Evolutionary conservation across 2,329 filamentous ascomycete species (phyloP), one percentile per base, ranked within the genome.

Genomic region (Aureobasidium vineae): DNA sequence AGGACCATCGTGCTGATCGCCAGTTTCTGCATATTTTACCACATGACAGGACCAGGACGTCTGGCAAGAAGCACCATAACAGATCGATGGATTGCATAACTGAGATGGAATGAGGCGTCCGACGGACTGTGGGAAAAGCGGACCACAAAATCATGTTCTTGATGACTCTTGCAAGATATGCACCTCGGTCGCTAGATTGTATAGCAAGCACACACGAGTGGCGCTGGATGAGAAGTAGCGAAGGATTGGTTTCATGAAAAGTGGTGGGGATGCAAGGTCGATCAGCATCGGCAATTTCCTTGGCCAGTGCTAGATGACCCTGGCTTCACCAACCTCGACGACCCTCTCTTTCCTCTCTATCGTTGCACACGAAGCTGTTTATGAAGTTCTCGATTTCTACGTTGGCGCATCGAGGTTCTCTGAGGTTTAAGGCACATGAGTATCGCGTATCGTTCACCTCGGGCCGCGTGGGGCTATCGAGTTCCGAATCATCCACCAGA

Each of bases 161-260:
- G 5, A 5, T 19, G 40, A 19, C 11, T 19, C 19, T 16, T 23
- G 45, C 28, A 60, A 10, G 19, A 26, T 56, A 47, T 36, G 41
- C 28, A 36, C 11, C 41, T 60, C 26, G 40, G n/a, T 60, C 41
- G 41, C 26, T 60, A 47, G 56, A 21, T 36, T 36, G 36, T 21
- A 56, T 28, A 16, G n/a, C 53, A 31, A 6, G 28, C 28, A 31
- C 28, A 31, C 28, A 31, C 28, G 28, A 31, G 28, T 31, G 28
- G 28, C 28, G 28, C 33, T 45, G 41, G 28, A 36, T 26, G 16
- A 23, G 36, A 43, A 43, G 36, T 6, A 41, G 13, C 19, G 54
- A 57, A 57, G 54, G 38, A 43, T 21, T 23, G 26, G 56, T 60
- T 60, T 60, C 56, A 36, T 47, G 11, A 60, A 41, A 40, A 56